These are phyloP conservation scores for Casuarina glauca DNA, from an alignment of 306 rosid genomes.

Conservation along the genomic window DNA sequence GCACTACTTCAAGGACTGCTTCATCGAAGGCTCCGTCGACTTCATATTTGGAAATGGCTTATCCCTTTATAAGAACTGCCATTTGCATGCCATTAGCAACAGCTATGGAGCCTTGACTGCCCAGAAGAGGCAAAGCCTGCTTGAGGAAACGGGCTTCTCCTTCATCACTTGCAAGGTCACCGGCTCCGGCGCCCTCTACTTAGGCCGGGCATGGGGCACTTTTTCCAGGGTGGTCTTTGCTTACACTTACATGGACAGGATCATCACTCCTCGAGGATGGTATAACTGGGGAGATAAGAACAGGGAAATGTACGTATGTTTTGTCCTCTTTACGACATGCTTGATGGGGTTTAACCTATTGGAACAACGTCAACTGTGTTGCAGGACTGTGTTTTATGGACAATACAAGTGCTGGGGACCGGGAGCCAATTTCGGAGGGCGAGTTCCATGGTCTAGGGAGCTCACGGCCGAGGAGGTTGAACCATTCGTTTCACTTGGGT, in stretches of 20 bases:
- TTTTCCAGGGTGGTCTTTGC: constrained; percentile 61
- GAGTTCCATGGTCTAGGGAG: constrained; percentile 79
- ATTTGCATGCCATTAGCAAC: constrained; percentile 58
- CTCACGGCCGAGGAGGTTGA: constrained; percentile 63
- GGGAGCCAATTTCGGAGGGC: constrained; percentile 63
- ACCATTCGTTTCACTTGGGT: constrained; percentile 64
- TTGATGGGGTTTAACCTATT: neutral
- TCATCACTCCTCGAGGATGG: constrained; percentile 67
- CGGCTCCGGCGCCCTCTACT: constrained; percentile 64
- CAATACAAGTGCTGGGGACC: constrained; percentile 74
- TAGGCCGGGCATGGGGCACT: constrained; percentile 72
- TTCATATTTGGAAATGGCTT: constrained; percentile 76
- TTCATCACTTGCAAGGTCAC: constrained; percentile 67
- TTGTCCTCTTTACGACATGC: neutral
- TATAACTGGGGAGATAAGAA: constrained; percentile 59
- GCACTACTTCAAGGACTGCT: constrained; percentile 64
- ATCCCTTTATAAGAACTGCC: constrained; percentile 53
- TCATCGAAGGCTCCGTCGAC: constrained; percentile 73
- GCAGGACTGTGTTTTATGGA: constrained; percentile 80
- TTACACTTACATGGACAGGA: constrained; percentile 58
- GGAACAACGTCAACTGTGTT: constrained; percentile 22
- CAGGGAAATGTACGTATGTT: constrained; percentile 47
- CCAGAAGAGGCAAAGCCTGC: constrained; percentile 48
- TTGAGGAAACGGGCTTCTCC: constrained; percentile 64
- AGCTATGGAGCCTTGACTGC: constrained; percentile 55